Conservation (phyloP, 495 filamentous ascomycete species). For the Penicillium canescens region DNA sequence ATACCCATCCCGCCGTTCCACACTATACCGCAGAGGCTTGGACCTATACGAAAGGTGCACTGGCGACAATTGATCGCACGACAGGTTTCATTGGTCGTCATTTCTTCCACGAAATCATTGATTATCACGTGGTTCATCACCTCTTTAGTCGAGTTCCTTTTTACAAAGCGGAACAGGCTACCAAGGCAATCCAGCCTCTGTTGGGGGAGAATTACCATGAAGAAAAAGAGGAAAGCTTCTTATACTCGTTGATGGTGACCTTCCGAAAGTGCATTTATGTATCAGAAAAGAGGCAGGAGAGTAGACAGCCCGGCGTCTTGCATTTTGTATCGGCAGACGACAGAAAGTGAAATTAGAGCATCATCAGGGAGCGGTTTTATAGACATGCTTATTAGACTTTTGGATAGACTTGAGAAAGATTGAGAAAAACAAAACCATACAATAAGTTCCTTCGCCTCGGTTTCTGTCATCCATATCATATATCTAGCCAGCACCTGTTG, state of each 20-base stretch:
- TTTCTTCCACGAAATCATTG: constrained; percentile 85
- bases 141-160: constrained; percentile 82
- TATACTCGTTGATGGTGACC: constrained; percentile 21
- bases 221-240: constrained; percentile 43
- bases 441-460: too few relatives aligned
- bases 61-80: constrained; percentile 84
- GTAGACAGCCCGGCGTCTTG: constrained; percentile 13
- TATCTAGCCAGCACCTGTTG: too few relatives aligned
- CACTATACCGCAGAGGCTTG: constrained; percentile 75
- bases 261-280: constrained; percentile 30
- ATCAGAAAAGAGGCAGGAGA: constrained; percentile 4
- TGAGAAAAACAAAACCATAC: too few relatives aligned
- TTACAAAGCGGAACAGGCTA: constrained; percentile 85
- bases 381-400: constrained; percentile 1
- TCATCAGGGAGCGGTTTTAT: neutral
- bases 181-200: constrained; percentile 76
- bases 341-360: neutral
- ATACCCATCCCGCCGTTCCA: constrained; percentile 79
- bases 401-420: neutral
- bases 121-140: constrained; percentile 88
- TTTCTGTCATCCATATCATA: too few relatives aligned
- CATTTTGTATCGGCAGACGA: constrained; percentile 18
- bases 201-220: constrained; percentile 80
- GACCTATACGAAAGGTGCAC: constrained; percentile 81
- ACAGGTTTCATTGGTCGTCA: constrained; percentile 84